Conservation (phyloP, 2,329 filamentous ascomycete genomes). For the Chrysoporthe austroafricana region DNA sequence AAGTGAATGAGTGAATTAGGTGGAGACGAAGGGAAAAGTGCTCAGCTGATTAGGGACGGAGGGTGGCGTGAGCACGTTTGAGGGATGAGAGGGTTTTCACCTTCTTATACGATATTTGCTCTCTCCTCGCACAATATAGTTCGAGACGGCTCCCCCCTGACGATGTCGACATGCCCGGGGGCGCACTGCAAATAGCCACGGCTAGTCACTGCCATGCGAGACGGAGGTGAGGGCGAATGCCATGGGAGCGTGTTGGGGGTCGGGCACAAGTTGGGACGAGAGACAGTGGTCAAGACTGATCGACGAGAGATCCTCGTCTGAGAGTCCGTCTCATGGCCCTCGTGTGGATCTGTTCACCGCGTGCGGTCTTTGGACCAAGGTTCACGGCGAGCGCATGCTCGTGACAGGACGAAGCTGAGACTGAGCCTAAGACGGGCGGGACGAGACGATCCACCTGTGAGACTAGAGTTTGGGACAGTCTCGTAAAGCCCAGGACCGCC, state of each 20-base stretch:
- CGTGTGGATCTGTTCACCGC: not conserved
- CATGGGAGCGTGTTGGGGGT: not conserved
- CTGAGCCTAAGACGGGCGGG: not conserved
- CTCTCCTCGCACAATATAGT: not conserved
- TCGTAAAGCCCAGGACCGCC: not conserved
- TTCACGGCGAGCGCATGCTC: not conserved
- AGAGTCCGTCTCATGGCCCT: constrained; percentile 7
- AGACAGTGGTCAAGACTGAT: not conserved
- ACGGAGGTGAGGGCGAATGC: not conserved
- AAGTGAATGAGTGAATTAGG: constrained; percentile 11
- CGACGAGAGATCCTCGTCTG: constrained; percentile 3
- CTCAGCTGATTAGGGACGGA: constrained; percentile 22
- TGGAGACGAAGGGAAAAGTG: constrained; percentile 17
- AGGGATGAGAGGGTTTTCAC: constrained; percentile 17
- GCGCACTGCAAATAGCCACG: not conserved
- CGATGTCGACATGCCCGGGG: not conserved
- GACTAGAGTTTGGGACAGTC: not conserved
- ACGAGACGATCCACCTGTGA: not conserved
- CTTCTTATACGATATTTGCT: constrained; percentile 22
- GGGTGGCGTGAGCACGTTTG: constrained; percentile 28
- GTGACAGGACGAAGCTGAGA: not conserved
- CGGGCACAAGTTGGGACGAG: not conserved
- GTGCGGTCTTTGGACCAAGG: not conserved
- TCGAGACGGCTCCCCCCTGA: not conserved
- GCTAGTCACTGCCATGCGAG: not conserved